Conservation (phyloP, 495 filamentous ascomycete genomes). For the Podospora australis region DNA sequence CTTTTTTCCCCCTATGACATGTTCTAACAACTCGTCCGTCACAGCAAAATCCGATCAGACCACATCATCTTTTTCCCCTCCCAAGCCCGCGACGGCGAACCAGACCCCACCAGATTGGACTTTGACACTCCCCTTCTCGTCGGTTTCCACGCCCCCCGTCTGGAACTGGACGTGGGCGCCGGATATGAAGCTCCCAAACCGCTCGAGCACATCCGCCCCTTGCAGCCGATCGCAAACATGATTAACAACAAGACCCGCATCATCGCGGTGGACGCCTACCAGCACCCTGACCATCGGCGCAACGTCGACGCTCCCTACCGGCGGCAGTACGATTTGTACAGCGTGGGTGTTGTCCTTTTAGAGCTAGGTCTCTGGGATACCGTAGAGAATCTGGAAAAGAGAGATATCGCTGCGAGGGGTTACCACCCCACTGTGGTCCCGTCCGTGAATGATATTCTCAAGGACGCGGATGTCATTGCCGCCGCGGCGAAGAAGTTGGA, state of each 20-base stretch:
- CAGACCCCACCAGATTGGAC: conserved; percentile 9
- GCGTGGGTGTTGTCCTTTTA: conserved; percentile 7
- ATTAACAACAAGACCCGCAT: background rate
- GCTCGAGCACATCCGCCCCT: conserved; percentile 9
- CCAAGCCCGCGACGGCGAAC: background rate
- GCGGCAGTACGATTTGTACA: conserved; percentile 4
- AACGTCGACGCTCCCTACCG: background rate
- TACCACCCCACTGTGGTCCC: background rate
- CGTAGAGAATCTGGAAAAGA: conserved; percentile 3
- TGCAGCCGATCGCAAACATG: conserved; percentile 2
- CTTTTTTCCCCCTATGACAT: background rate
- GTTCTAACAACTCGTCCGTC: background rate
- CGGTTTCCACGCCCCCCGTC: conserved; percentile 8
- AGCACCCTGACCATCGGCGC: conserved; percentile 5
- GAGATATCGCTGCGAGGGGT: conserved; percentile 6
- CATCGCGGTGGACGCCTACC: conserved; percentile 5
- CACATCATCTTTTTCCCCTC: conserved; percentile 11
- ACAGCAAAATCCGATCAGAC: conserved; percentile 8
- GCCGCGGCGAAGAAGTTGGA: conserved; percentile 8
- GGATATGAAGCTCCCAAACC: background rate
- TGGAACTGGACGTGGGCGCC: background rate
- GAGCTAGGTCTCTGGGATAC: conserved; percentile 14
- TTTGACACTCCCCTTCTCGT: conserved; percentile 2
- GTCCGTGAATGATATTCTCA: background rate
- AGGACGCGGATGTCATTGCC: conserved; percentile 7